These are phyloP conservation scores for Aspergillus fructus DNA, from an alignment of 2,329 filamentous ascomycete genomes.

Conservation along the genomic window DNA sequence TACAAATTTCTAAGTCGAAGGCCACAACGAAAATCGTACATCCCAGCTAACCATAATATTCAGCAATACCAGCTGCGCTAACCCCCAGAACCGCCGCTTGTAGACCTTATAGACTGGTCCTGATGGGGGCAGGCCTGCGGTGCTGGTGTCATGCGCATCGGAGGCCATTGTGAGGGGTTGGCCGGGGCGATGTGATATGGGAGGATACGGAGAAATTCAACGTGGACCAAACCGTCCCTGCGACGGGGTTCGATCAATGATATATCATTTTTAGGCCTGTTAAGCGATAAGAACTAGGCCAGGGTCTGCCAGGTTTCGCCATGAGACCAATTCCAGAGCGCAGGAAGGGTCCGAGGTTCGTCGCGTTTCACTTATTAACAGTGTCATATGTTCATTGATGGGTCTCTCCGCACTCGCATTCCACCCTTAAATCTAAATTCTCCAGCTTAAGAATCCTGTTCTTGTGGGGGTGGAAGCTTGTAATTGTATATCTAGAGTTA, in stretches of 20 bases:
- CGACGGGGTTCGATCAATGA: neutral
- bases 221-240: neutral
- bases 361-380: neutral
- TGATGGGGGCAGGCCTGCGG: conserved; percentile 16
- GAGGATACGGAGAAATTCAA: neutral
- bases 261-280: neutral
- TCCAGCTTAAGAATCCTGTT: neutral
- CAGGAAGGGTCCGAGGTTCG: neutral
- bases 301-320: neutral
- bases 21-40: conserved; percentile 54
- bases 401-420: conserved; percentile 2
- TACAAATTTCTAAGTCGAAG: neutral
- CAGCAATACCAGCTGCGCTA: conserved; percentile 78
- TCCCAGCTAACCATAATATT: conserved; percentile 96
- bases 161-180: conserved; percentile 8
- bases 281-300: neutral
- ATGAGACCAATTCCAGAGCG: neutral
- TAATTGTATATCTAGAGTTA: neutral
- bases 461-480: neutral
- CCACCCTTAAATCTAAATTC: neutral
- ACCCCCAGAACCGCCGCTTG: conserved; percentile 84
- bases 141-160: conserved; percentile 5
- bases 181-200: neutral
- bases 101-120: conserved; percentile 60
- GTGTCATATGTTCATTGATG: conserved; percentile 3